A percentile compares a stretch with the other conserved stretches of the same genome.
Conservation (phyloP, 305 asterid species). For the Fraxinus xanthoxyloides region DNA sequence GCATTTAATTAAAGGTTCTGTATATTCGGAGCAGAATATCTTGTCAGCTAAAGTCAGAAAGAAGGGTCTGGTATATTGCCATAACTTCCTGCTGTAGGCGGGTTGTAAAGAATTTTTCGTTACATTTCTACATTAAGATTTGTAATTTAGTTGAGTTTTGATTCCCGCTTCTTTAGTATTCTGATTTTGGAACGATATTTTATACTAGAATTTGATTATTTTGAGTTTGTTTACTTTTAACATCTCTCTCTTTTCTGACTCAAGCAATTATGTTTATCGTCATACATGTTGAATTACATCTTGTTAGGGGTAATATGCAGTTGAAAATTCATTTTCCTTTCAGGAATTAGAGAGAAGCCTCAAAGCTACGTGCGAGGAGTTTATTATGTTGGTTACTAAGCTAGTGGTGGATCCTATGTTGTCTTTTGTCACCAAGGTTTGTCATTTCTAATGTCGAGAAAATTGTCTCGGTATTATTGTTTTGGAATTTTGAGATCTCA, state of each 20-base stretch:
- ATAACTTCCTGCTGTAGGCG: background rate
- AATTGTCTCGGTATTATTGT: constrained; percentile 12
- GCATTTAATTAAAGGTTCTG: background rate
- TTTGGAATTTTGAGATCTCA: constrained; percentile 2
- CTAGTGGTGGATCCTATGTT: constrained; percentile 95
- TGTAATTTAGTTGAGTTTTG: background rate
- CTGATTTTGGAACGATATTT: background rate
- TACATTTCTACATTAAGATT: background rate
- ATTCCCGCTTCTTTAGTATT: background rate
- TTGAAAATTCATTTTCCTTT: constrained; percentile 32
- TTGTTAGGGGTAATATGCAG: constrained; percentile 5
- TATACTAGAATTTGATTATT: background rate
- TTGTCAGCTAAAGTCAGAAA: background rate
- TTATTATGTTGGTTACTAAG: constrained; percentile 96
- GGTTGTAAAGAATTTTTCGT: background rate
- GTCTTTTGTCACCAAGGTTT: constrained; percentile 94
- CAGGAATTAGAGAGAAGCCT: constrained; percentile 98
- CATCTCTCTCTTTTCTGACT: constrained; percentile 16
- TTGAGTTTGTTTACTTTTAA: background rate
- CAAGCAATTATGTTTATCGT: background rate
- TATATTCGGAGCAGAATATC: background rate
- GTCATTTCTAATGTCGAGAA: constrained; percentile 8
- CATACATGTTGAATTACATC: background rate
- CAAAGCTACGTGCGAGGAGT: constrained; percentile 94
- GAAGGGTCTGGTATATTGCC: background rate